A percentile compares a stretch with the other conserved stretches of the same genome.
Conservation (phyloP, 2,329 filamentous ascomycete species). For the Elsinoe arachidis region DNA sequence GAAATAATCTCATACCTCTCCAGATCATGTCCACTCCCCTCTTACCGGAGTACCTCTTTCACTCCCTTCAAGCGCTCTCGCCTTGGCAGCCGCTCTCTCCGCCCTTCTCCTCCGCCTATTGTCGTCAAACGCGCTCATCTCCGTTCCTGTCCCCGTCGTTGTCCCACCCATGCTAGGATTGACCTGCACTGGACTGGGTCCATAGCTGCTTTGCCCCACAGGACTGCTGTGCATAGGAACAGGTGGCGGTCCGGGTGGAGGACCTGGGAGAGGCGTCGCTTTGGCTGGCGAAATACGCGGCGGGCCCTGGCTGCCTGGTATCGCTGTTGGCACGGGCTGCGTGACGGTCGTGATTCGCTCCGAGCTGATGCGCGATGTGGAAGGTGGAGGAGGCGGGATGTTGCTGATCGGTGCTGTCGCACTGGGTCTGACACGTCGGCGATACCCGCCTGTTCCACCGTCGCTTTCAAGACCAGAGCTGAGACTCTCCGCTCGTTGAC, state of each 20-base stretch:
- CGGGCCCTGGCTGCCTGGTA: not conserved
- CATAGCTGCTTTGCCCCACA: constrained; percentile 13
- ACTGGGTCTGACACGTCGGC: constrained; percentile 18
- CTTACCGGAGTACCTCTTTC: not conserved
- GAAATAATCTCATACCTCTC: too few species aligned
- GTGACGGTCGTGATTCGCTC: not conserved
- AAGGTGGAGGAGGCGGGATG: constrained; percentile 25
- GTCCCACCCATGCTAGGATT: constrained; percentile 30
- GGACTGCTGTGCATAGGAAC: constrained; percentile 17
- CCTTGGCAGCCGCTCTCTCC: constrained; percentile 36
- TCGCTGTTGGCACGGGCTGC: not conserved
- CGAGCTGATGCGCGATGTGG: constrained; percentile 14
- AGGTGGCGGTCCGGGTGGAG: constrained; percentile 17
- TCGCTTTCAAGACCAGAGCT: constrained; percentile 32
- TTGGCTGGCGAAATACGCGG: constrained; percentile 8
- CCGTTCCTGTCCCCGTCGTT: constrained; percentile 31
- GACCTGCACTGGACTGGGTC: constrained; percentile 21
- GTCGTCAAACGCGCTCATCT: constrained; percentile 41
- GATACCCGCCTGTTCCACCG: constrained; percentile 24
- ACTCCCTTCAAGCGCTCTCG: constrained; percentile 6
- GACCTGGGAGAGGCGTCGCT: constrained; percentile 17
- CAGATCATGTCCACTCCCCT: not conserved
- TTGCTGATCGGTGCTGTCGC: constrained; percentile 25
- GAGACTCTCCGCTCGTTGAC: constrained; percentile 26
- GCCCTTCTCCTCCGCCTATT: constrained; percentile 46